Conservation (phyloP, 2,329 filamentous ascomycete species). For the Dactylonectria estremocensis region DNA sequence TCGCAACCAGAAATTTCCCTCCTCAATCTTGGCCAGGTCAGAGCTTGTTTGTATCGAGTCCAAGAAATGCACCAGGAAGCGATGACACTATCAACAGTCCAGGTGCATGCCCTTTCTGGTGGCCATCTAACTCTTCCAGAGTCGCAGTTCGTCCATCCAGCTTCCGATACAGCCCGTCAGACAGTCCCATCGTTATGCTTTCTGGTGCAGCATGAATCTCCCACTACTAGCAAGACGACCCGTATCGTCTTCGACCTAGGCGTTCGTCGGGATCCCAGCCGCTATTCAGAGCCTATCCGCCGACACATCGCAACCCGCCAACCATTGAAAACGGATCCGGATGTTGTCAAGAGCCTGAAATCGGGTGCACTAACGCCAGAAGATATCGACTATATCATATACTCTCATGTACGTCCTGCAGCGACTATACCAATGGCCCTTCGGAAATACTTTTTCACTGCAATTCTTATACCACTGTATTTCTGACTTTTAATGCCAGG, state of each 20-base stretch:
- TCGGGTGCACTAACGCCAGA: background rate
- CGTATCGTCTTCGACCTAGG: background rate
- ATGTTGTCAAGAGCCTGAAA: background rate
- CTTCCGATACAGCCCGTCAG: slow-evolving; percentile 14
- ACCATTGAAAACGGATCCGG: background rate
- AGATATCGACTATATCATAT: background rate
- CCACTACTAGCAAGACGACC: background rate
- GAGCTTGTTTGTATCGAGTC: too few relatives aligned
- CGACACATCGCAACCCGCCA: background rate
- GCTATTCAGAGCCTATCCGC: background rate
- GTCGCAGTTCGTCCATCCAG: background rate
- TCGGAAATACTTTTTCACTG: too few relatives aligned
- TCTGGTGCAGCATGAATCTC: background rate
- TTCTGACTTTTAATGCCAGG: background rate
- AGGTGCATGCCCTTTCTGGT: background rate
- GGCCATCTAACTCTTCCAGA: background rate
- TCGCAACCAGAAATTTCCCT: too few relatives aligned
- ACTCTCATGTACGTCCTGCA: too few relatives aligned
- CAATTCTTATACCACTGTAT: too few relatives aligned
- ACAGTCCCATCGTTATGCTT: background rate
- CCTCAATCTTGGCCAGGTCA: too few relatives aligned
- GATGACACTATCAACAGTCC: too few relatives aligned
- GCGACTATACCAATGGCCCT: too few relatives aligned
- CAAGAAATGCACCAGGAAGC: too few relatives aligned
- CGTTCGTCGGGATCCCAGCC: background rate